Conservation (phyloP, 495 filamentous ascomycete species). For the Talaromyces liani region DNA sequence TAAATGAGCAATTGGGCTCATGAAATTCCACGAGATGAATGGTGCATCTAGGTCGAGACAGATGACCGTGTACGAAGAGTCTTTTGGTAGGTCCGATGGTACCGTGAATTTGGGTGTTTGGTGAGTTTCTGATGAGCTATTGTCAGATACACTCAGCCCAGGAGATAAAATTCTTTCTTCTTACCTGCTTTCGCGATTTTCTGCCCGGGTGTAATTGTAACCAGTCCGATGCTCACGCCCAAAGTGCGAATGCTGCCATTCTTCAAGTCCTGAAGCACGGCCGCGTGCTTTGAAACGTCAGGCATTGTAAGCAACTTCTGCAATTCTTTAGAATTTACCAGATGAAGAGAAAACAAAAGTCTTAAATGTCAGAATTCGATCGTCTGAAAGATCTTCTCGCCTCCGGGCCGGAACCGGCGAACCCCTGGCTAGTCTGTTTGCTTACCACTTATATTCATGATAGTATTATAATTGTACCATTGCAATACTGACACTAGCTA, state of each 20-base stretch:
- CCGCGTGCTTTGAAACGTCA: neutral
- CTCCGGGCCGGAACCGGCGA: neutral
- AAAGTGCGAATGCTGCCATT: neutral
- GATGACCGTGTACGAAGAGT: conserved; percentile 32
- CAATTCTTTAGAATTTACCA: neutral
- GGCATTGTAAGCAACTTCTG: neutral
- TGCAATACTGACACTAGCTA: no score
- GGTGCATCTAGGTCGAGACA: conserved; percentile 46
- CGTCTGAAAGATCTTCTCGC: neutral
- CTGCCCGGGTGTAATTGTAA: neutral
- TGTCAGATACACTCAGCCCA: neutral
- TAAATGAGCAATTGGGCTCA: conserved; percentile 40
- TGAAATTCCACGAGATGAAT: conserved; percentile 34
- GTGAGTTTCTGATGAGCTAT: neutral
- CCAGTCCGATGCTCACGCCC: neutral
- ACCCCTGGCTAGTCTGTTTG: neutral
- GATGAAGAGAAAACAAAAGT: neutral
- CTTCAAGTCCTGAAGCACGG: neutral
- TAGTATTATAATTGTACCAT: neutral
- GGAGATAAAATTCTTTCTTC: neutral
- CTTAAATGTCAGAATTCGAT: neutral
- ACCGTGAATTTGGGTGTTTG: neutral
- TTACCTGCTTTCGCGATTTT: neutral
- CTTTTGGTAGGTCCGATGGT: neutral
- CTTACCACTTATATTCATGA: neutral